Percentiles rank a stretch among this genome's conserved stretches.
These are phyloP conservation scores for Epichloe typhina DNA, from an alignment of 2,329 filamentous ascomycete species.

Conservation along the genomic window DNA sequence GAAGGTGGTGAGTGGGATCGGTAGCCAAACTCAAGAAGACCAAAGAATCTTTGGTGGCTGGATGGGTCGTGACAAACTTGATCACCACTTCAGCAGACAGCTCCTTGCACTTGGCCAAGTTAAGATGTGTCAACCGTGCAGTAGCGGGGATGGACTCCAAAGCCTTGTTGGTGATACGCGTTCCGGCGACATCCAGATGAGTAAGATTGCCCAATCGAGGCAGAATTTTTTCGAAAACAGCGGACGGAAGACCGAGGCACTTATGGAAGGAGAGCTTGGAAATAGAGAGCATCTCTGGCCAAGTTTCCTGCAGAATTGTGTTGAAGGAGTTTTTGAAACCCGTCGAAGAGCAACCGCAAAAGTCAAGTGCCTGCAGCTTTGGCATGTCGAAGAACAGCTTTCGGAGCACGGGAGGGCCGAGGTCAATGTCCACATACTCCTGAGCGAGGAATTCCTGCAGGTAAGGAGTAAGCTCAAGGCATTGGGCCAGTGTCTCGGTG, in stretches of 20 bases:
- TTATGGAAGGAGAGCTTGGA: constrained; percentile 65
- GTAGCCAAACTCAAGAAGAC: constrained; percentile 62
- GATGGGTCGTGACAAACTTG: constrained; percentile 57
- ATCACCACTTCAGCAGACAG: constrained; percentile 55
- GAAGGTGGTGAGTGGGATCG: constrained; percentile 58
- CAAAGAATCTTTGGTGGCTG: constrained; percentile 49
- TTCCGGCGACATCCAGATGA: constrained; percentile 69
- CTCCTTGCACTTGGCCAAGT: constrained; percentile 61
- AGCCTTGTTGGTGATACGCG: constrained; percentile 59
- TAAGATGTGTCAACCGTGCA: constrained; percentile 63
- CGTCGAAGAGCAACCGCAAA: constrained; percentile 61
- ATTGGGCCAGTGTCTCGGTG: constrained; percentile 56
- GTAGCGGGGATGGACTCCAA: constrained; percentile 57
- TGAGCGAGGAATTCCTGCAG: constrained; percentile 68
- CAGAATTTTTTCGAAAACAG: constrained; percentile 55
- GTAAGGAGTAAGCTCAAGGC: constrained; percentile 57
- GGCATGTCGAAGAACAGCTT: constrained; percentile 59
- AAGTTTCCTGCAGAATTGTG: constrained; percentile 36
- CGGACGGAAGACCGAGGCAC: constrained; percentile 55
- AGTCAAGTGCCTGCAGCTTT: constrained; percentile 54
- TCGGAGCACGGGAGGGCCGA: constrained; percentile 52
- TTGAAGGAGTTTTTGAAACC: constrained; percentile 54
- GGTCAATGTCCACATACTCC: constrained; percentile 68
- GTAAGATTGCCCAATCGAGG: constrained; percentile 59
- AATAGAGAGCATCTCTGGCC: constrained; percentile 44